A percentile compares a stretch with the other conserved stretches of the same genome.
Evolutionary conservation across 345 rosid species (phyloP).

Genomic region (Diplotaxis tenuifolia): DNA sequence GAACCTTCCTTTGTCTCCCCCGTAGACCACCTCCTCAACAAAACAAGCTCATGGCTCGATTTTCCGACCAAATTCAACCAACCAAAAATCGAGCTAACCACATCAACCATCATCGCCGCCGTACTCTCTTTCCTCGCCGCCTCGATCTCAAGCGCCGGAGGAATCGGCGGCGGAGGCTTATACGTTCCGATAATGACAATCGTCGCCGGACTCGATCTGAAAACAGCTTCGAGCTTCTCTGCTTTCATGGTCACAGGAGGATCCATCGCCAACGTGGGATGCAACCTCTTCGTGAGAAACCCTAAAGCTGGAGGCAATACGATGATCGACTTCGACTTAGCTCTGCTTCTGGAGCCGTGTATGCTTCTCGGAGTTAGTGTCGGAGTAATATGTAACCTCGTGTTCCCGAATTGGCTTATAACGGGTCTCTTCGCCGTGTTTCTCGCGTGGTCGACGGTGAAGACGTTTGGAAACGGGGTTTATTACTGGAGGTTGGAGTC

Average conservation of each 20-base stretch:
- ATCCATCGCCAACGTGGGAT: constrained; percentile 72
- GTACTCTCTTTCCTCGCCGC: constrained; percentile 65
- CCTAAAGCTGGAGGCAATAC: constrained; percentile 45
- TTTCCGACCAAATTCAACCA: constrained; percentile 15
- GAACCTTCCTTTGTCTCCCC: constrained; percentile 3
- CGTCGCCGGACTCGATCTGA: constrained; percentile 70
- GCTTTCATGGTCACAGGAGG: constrained; percentile 95
- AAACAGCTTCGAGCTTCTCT: constrained; percentile 72
- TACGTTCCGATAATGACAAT: constrained; percentile 71
- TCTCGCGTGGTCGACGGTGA: constrained; percentile 77
- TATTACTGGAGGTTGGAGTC: constrained; percentile 64
- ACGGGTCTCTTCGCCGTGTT: constrained; percentile 64
- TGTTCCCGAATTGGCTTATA: constrained; percentile 82
- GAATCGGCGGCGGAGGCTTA: constrained; percentile 88
- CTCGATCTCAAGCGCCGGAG: constrained; percentile 85
- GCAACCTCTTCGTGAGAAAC: constrained; percentile 43
- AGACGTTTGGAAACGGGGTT: constrained; percentile 68
- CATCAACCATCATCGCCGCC: constrained; percentile 39
- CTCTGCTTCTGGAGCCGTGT: constrained; percentile 70
- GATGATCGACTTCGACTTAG: constrained; percentile 63
- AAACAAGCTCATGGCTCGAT: constrained; percentile 38
- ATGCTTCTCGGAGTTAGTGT: constrained; percentile 87
- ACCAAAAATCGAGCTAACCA: constrained; percentile 32
- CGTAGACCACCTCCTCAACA: constrained; percentile 17
- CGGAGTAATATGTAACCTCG: constrained; percentile 71